Conservation (phyloP, 345 rosid species). For the Barbarea vulgaris region DNA sequence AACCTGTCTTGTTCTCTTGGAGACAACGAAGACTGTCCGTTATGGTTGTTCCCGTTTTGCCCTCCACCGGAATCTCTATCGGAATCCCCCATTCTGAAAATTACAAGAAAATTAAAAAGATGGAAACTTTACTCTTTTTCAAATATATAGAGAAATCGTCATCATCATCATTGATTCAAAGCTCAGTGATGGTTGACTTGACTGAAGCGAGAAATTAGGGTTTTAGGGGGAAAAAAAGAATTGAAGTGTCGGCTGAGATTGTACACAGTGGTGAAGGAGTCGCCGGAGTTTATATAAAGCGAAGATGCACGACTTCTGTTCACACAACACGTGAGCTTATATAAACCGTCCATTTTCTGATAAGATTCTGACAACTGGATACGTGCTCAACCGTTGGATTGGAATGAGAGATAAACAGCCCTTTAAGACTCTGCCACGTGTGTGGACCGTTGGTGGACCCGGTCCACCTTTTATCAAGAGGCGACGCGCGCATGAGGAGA, state of each 20-base stretch:
- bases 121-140: constrained; percentile 17
- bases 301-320: constrained; percentile 36
- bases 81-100: constrained; percentile 59
- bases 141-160: not conserved
- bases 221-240: constrained; percentile 27
- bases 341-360: constrained; percentile 39
- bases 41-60: constrained; percentile 42
- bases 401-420: constrained; percentile 31
- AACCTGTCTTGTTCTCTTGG: constrained; percentile 73
- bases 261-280: constrained; percentile 37
- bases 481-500: constrained; percentile 13
- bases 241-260: constrained; percentile 34
- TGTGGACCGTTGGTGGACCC: constrained; percentile 47
- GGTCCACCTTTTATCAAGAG: not conserved
- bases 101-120: not conserved
- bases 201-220: constrained; percentile 39
- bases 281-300: constrained; percentile 40
- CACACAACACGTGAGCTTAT: constrained; percentile 27
- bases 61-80: constrained; percentile 71
- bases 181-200: constrained; percentile 24
- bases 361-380: constrained; percentile 43
- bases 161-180: constrained; percentile 20
- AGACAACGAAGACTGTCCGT: constrained; percentile 44
- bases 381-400: constrained; percentile 38
- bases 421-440: constrained; percentile 39